These are phyloP conservation scores for Chlorokybus atmophyticus DNA, from an alignment of 139 green algal species.

Conservation along the genomic window DNA sequence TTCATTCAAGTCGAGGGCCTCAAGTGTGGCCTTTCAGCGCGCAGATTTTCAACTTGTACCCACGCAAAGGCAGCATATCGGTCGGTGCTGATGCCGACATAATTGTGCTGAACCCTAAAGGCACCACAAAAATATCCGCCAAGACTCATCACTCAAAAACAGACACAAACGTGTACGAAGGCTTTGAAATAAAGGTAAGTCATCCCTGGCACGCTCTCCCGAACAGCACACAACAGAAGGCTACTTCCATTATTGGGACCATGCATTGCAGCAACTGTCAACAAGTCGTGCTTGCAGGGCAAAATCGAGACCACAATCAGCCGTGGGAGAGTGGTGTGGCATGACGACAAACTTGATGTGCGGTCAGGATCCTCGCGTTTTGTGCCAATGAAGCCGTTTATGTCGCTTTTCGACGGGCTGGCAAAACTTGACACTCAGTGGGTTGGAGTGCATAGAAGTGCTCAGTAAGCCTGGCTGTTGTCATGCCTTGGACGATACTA, in stretches of 20 bases:
- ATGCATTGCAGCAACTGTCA: background rate
- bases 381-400: too few relatives aligned
- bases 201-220: too few relatives aligned
- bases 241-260: background rate
- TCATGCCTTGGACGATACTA: too few relatives aligned
- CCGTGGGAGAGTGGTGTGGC: constrained; percentile 68
- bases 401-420: too few relatives aligned
- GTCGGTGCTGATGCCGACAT: constrained; percentile 81
- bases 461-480: too few relatives aligned
- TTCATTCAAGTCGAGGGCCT: too few relatives aligned
- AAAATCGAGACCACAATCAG: constrained; percentile 77
- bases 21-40: too few relatives aligned
- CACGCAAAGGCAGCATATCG: constrained; percentile 63
- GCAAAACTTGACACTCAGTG: too few relatives aligned
- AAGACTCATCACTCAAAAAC: constrained; percentile 63
- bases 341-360: constrained; percentile 61
- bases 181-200: constrained; percentile 34
- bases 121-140: constrained; percentile 55
- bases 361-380: too few relatives aligned
- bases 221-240: too few relatives aligned
- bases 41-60: constrained; percentile 83
- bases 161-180: constrained; percentile 94
- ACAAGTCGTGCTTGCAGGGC: constrained; percentile 9
- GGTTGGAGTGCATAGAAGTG: too few relatives aligned
- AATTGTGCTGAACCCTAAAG: constrained; percentile 72